A percentile compares a stretch with the other conserved stretches of the same genome.
Conservation (phyloP, 2,329 filamentous ascomycete species). For the Akanthomyces lecanii region DNA sequence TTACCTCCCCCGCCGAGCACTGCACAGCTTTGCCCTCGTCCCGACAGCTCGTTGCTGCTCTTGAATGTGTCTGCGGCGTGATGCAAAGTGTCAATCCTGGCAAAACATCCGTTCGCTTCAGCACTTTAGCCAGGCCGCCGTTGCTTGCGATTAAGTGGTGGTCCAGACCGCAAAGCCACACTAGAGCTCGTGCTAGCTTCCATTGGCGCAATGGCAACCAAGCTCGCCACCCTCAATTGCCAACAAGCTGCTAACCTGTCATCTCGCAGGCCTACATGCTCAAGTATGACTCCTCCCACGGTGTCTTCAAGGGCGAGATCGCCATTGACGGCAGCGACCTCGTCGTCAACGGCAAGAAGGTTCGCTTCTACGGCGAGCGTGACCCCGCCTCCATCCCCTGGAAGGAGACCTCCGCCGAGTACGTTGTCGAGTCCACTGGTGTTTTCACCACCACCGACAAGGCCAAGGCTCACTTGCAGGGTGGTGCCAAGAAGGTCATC, state of each 20-base stretch:
- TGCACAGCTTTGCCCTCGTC: neutral
- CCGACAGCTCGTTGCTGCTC: neutral
- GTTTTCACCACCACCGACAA: slow-evolving; percentile 99
- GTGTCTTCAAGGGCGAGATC: slow-evolving; percentile 90
- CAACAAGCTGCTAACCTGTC: slow-evolving; percentile 14
- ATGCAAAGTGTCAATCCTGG: neutral
- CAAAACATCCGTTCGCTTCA: too few relatives aligned
- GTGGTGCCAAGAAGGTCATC: slow-evolving; percentile 96
- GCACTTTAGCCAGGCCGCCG: neutral
- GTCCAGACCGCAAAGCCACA: neutral
- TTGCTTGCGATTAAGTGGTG: neutral
- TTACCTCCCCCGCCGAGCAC: neutral
- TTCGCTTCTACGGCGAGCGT: slow-evolving; percentile 91
- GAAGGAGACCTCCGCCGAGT: slow-evolving; percentile 79
- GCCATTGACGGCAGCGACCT: slow-evolving; percentile 67
- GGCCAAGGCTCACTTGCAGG: slow-evolving; percentile 89
- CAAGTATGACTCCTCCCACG: slow-evolving; percentile 98
- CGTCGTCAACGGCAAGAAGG: slow-evolving; percentile 86
- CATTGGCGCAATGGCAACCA: neutral
- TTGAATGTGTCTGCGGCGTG: neutral
- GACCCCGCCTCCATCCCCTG: slow-evolving; percentile 90
- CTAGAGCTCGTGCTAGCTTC: neutral
- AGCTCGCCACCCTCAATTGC: neutral
- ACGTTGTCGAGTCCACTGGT: slow-evolving; percentile 97
- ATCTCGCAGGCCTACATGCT: slow-evolving; percentile 86